phyloP scores from a whole-genome alignment of 495 filamentous ascomycete species.

The Melanomma pulvis-pyrius region DNA sequence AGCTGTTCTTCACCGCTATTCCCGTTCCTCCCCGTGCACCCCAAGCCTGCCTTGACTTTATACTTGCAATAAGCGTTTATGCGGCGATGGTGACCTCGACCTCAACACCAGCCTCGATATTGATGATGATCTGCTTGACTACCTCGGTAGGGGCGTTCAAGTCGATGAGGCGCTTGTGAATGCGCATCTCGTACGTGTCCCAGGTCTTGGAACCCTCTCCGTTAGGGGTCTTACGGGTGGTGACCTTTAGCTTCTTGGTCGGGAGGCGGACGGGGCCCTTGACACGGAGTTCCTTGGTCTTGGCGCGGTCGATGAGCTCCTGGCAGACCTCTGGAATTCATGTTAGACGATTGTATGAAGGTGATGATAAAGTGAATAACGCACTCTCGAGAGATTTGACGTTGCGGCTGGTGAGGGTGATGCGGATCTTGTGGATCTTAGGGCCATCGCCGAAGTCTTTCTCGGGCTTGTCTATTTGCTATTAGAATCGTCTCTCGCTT shows the following conservation, averaged over 20 bases:
- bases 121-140: slow-evolving; percentile 99
- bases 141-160: slow-evolving; percentile 97
- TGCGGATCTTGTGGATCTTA: slow-evolving; percentile 97
- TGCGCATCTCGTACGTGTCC: slow-evolving; percentile 99
- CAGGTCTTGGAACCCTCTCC: slow-evolving; percentile 99
- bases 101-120: slow-evolving; percentile 99
- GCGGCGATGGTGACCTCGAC: slow-evolving; percentile 99
- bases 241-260: slow-evolving; percentile 95
- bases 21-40: not conserved
- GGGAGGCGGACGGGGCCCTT: slow-evolving; percentile 99
- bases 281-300: slow-evolving; percentile 96
- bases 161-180: slow-evolving; percentile 97
- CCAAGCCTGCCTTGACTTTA: not conserved
- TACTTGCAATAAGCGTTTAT: slow-evolving; percentile 51
- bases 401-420: slow-evolving; percentile 88
- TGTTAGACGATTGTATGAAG: not conserved
- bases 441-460: slow-evolving; percentile 91
- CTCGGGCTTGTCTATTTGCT: slow-evolving; percentile 74
- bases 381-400: slow-evolving; percentile 84
- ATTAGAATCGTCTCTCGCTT: not conserved
- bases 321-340: slow-evolving; percentile 70
- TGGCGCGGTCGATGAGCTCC: slow-evolving; percentile 98
- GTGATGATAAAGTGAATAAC: not conserved
- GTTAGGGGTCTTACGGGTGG: slow-evolving; percentile 93
- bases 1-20: not conserved